Evolutionary conservation across 129 eudicot species (phyloP), one percentile per base, ranked within the genome.

Genomic region (Deinandra increscens): DNA sequence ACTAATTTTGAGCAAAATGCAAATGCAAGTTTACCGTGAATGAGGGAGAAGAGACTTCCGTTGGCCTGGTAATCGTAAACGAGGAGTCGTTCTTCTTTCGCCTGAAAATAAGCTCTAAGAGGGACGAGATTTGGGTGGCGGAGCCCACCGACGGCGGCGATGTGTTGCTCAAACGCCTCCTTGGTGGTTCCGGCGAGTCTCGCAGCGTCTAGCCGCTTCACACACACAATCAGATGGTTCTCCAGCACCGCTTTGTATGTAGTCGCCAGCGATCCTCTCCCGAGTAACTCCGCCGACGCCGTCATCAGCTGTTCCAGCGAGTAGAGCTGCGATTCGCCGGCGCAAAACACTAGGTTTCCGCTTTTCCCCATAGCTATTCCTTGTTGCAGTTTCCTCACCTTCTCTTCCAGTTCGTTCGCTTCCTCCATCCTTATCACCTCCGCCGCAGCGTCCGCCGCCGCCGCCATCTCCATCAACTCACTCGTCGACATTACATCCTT

Each of bases 191-290:
- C 89, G 9, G 69, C 81, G 78, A 90, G 64, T 50, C 81, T 88
- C 14, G 50, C 80, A 4, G 79, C 88, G 53, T 91, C 97, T 19
- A 91, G 43, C 56, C 97, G 84, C 79, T 91, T 91, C 43, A 91
- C 97, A 9, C 90, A 85, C 1, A 91, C 92, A 31, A 91, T 88
- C 81, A 83, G 55, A 23, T 86, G 86, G 79, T 81, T 85, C 41
- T 88, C 97, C 9, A 91, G 79, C 75, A 85, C 91, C 34, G 97
- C 97, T 84, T 88, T 91, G 56, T 91, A 91, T 0, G 96, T 91
- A 0, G 88, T 85, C 17, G 90, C 97, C 46, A 91, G 43, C 4
- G 82, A 72, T 4, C 97, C 97, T 58, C 87, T 88, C 14, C 97
- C 97, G 18, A 91, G 12, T n/a, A 91, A 60, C 90, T 91, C 96